Percentiles rank a stretch among this genome's conserved stretches.
Conservation (phyloP, 2,329 filamentous ascomycete genomes). For the Pezizomycotina sp. region DNA sequence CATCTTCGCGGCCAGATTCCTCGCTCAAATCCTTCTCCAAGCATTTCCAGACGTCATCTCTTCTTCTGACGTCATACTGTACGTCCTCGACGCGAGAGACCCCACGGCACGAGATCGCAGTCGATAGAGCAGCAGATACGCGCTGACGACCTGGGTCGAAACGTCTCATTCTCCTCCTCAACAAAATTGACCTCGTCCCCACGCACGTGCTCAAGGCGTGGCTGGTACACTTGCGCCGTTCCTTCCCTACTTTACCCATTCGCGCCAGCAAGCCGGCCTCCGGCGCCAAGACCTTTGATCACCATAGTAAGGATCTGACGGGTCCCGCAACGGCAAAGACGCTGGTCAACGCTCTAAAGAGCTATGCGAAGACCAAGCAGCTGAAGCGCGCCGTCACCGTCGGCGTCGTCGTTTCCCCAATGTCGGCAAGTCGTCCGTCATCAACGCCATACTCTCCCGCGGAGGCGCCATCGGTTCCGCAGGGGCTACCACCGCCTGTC, state of each 20-base stretch:
- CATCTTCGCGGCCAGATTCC: conserved; percentile 34
- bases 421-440: conserved; percentile 89
- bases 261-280: conserved; percentile 66
- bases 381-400: conserved; percentile 81
- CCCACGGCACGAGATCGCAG: conserved; percentile 79
- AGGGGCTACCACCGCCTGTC: conserved; percentile 55
- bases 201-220: conserved; percentile 66
- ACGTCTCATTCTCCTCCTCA: conserved; percentile 75
- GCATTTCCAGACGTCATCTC: conserved; percentile 85
- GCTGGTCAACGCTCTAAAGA: conserved; percentile 77
- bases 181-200: conserved; percentile 89
- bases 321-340: conserved; percentile 71
- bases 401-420: conserved; percentile 87
- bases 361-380: conserved; percentile 65
- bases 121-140: conserved; percentile 83
- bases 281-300: conserved; percentile 82
- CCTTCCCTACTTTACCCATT: conserved; percentile 79
- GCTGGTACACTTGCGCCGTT: conserved; percentile 69
- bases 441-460: conserved; percentile 73
- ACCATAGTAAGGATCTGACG: conserved; percentile 74
- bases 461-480: too few relatives aligned
- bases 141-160: conserved; percentile 70
- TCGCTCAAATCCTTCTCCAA: conserved; percentile 87
- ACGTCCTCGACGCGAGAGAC: conserved; percentile 82
- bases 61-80: conserved; percentile 75